Evolutionary conservation across 768 basidiomycete genomes (phyloP).

Genomic region (Udeniomyces megalosporus): DNA sequence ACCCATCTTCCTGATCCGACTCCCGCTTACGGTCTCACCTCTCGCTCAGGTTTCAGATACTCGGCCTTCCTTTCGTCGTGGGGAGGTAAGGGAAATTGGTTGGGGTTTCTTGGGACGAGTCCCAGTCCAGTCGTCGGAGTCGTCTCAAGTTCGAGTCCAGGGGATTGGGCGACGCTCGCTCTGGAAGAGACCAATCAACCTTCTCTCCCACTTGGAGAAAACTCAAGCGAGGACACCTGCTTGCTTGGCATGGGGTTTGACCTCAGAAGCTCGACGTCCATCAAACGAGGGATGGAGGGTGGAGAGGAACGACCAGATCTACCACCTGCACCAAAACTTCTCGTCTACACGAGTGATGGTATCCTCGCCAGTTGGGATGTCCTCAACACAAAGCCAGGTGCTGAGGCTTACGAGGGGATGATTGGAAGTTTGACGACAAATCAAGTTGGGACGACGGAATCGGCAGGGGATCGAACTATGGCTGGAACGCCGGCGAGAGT

Average conservation of each 20-base stretch:
- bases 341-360: constrained; percentile 30
- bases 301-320: constrained; percentile 27
- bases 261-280: constrained; percentile 22
- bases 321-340: constrained; percentile 24
- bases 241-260: constrained; percentile 31
- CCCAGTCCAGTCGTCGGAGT: constrained; percentile 29
- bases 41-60: constrained; percentile 20
- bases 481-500: not conserved
- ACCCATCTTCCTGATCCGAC: constrained; percentile 27
- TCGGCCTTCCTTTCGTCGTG: constrained; percentile 26
- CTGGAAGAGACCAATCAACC: constrained; percentile 31
- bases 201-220: constrained; percentile 21
- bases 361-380: constrained; percentile 29
- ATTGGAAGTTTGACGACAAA: constrained; percentile 15
- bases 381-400: constrained; percentile 19
- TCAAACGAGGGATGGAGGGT: constrained; percentile 26
- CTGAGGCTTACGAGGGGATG: constrained; percentile 25
- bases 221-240: constrained; percentile 26
- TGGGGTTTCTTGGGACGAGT: constrained; percentile 26
- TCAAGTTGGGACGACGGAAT: not conserved
- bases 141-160: constrained; percentile 16
- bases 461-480: not conserved
- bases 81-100: constrained; percentile 28
- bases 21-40: constrained; percentile 27
- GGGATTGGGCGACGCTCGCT: constrained; percentile 24